A percentile compares a stretch with the other conserved stretches of the same genome.
Conservation (phyloP, 2,329 filamentous ascomycete genomes). For the Hyphodiscus sp. region DNA sequence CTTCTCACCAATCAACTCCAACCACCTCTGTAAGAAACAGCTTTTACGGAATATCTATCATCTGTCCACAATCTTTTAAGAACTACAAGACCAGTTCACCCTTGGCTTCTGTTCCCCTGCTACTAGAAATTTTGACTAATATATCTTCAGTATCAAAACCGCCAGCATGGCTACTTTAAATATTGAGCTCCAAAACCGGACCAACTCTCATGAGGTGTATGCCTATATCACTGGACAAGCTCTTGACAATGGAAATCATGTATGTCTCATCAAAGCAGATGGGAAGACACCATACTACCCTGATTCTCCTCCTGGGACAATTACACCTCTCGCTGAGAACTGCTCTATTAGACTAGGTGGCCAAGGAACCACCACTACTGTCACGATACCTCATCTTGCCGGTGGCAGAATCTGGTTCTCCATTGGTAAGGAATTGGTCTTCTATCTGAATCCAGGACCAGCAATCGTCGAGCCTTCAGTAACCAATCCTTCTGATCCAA, state of each 20-base stretch:
- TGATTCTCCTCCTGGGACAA: conserved; percentile 44
- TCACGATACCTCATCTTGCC: conserved; percentile 63
- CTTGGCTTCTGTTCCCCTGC: too few species aligned
- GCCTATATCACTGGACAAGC: conserved; percentile 65
- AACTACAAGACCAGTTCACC: too few species aligned
- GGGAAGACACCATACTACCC: conserved; percentile 61
- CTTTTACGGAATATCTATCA: too few species aligned
- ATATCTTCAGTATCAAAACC: neutral
- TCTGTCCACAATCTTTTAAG: too few species aligned
- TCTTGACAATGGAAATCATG: conserved; percentile 50
- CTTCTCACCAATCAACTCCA: too few species aligned
- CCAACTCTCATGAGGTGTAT: conserved; percentile 51
- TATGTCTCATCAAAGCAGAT: conserved; percentile 59
- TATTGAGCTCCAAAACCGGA: conserved; percentile 61
- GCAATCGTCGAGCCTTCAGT: conserved; percentile 69
- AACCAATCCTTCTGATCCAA: conserved; percentile 56
- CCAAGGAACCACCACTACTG: conserved; percentile 49
- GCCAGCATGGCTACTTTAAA: conserved; percentile 40
- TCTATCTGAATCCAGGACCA: conserved; percentile 59
- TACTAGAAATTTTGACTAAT: neutral
- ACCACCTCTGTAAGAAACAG: too few species aligned
- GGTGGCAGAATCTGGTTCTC: conserved; percentile 70
- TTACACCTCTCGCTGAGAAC: conserved; percentile 47
- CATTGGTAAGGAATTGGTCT: conserved; percentile 55
- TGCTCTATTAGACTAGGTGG: conserved; percentile 58